phyloP scores from a whole-genome alignment of 306 rosid genomes.

The Rubus parviflorus region DNA sequence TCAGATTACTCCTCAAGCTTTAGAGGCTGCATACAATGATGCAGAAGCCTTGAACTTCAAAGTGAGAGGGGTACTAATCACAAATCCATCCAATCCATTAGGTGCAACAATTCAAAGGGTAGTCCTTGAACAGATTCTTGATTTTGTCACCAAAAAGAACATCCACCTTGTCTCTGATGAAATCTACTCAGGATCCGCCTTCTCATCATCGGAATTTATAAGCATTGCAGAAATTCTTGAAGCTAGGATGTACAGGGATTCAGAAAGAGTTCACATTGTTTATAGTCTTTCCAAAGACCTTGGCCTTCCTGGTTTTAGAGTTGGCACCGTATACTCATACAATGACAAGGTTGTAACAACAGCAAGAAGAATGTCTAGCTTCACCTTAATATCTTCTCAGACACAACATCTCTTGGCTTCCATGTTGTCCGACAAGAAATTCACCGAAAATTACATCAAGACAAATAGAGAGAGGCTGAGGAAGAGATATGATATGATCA shows the following conservation, averaged over 20 bases:
- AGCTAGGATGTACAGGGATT: slow-evolving; percentile 28
- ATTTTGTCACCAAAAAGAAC: slow-evolving; percentile 66
- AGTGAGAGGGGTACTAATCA: slow-evolving; percentile 72
- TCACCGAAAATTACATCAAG: slow-evolving; percentile 57
- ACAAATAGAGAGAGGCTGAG: slow-evolving; percentile 65
- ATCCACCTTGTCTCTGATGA: slow-evolving; percentile 91
- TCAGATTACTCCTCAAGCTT: slow-evolving; percentile 65
- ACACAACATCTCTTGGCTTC: slow-evolving; percentile 75
- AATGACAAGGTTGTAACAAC: slow-evolving; percentile 79
- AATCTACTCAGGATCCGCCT: slow-evolving; percentile 89
- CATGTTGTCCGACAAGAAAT: slow-evolving; percentile 64
- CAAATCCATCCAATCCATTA: slow-evolving; percentile 91
- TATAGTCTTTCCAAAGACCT: slow-evolving; percentile 94
- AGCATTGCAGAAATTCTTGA: slow-evolving; percentile 75
- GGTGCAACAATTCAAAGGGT: slow-evolving; percentile 64
- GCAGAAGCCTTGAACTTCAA: slow-evolving; percentile 51
- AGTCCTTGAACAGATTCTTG: slow-evolving; percentile 58
- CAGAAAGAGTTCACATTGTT: slow-evolving; percentile 87
- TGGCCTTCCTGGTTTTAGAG: slow-evolving; percentile 85
- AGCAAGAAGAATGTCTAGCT: slow-evolving; percentile 90
- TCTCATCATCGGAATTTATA: slow-evolving; percentile 58
- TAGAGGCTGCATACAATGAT: slow-evolving; percentile 59
- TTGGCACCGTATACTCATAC: slow-evolving; percentile 87
- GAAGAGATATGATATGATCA: slow-evolving; percentile 68
- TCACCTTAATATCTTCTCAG: slow-evolving; percentile 82